Percentiles rank a stretch among this genome's conserved stretches.
These are phyloP conservation scores for Roridomyces roridus DNA, from an alignment of 768 basidiomycete genomes.

Conservation along the genomic window DNA sequence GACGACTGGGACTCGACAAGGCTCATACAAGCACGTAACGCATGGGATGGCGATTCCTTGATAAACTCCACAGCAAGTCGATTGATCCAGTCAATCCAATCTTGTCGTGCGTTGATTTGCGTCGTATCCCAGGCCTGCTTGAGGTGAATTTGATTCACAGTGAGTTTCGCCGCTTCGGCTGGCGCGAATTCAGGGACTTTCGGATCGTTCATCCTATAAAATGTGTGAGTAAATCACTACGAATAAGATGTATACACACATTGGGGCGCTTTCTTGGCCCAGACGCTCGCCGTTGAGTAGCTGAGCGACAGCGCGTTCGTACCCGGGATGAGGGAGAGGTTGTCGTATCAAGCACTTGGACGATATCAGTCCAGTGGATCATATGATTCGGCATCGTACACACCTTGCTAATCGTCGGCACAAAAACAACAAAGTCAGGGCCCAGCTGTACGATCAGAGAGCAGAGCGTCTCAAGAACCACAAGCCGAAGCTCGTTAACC, in stretches of 20 bases:
- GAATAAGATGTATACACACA: conserved; percentile 56
- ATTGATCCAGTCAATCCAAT: conserved; percentile 97
- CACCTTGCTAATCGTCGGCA: conserved; percentile 97
- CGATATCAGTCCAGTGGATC: neutral
- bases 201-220: conserved; percentile 56
- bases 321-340: conserved; percentile 78
- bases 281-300: conserved; percentile 91
- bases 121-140: conserved; percentile 97
- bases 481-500: conserved; percentile 79
- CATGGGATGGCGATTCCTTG: conserved; percentile 97
- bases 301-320: conserved; percentile 88
- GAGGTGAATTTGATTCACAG: conserved; percentile 96
- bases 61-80: conserved; percentile 93
- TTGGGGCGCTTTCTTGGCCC: conserved; percentile 79
- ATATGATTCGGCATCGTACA: conserved; percentile 10
- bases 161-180: conserved; percentile 86
- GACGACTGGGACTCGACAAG: conserved; percentile 91
- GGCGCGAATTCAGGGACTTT: conserved; percentile 76
- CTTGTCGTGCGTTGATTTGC: conserved; percentile 76
- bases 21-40: conserved; percentile 93
- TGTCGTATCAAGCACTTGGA: conserved; percentile 75
- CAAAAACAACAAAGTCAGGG: conserved; percentile 96
- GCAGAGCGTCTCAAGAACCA: conserved; percentile 93
- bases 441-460: conserved; percentile 92
- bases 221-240: neutral